These are phyloP conservation scores for Hypoxylon rickii DNA, from an alignment of 495 filamentous ascomycete species.

Conservation along the genomic window DNA sequence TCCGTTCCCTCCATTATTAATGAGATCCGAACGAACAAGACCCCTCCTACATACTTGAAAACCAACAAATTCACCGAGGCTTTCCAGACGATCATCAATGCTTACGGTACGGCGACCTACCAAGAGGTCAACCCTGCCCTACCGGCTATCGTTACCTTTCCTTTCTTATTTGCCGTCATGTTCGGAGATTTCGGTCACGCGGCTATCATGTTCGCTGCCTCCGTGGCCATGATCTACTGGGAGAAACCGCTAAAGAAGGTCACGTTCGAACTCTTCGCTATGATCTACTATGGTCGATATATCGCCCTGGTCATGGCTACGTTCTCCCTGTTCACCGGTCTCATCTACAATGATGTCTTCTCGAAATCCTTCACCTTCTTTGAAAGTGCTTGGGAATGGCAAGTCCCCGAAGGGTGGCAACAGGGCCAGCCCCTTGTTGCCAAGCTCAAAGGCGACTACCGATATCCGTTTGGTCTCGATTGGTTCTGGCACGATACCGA, in stretches of 20 bases:
- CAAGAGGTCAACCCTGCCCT: constrained; percentile 95
- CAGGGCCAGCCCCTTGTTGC: constrained; percentile 63
- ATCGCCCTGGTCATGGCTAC: constrained; percentile 98
- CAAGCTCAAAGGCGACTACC: constrained; percentile 67
- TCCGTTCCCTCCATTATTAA: constrained; percentile 98
- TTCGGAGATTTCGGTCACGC: constrained; percentile 97
- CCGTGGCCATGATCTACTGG: constrained; percentile 90
- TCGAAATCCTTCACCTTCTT: constrained; percentile 89
- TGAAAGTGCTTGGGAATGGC: constrained; percentile 77
- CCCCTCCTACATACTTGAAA: constrained; percentile 91
- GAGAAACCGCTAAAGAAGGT: constrained; percentile 90
- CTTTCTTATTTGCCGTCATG: constrained; percentile 99
- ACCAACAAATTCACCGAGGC: constrained; percentile 98
- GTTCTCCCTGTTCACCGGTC: constrained; percentile 94
- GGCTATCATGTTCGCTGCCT: constrained; percentile 77
- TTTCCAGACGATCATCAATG: constrained; percentile 99
- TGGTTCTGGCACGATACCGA: constrained; percentile 97
- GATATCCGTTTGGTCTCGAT: constrained; percentile 94
- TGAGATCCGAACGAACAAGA: constrained; percentile 93
- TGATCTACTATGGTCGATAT: constrained; percentile 98
- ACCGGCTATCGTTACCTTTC: constrained; percentile 94
- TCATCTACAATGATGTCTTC: constrained; percentile 98
- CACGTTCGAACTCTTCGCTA: constrained; percentile 90
- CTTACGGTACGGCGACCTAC: constrained; percentile 96
- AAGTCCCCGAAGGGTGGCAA: constrained; percentile 73